These are phyloP conservation scores for Nigrograna mackinnonii DNA, from an alignment of 2,329 filamentous ascomycete species.

Conservation along the genomic window DNA sequence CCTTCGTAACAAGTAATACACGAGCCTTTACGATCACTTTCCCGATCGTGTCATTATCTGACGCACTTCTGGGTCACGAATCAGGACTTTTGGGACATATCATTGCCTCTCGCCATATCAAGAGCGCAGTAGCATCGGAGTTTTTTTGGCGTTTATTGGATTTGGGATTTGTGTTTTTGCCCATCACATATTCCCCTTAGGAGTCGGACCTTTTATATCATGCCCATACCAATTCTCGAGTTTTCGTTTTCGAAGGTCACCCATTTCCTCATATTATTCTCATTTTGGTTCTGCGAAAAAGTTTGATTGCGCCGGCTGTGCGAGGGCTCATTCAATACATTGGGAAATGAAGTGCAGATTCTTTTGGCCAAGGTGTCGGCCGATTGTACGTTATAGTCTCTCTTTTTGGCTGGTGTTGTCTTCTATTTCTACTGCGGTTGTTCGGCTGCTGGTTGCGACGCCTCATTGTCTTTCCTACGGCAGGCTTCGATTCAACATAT, in stretches of 20 bases:
- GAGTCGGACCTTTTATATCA: conserved; percentile 14
- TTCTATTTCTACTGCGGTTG: too few relatives aligned
- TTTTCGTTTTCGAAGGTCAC: conserved; percentile 5
- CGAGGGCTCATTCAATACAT: conserved; percentile 4
- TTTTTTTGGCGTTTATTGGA: conserved; percentile 29
- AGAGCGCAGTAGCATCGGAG: conserved; percentile 42
- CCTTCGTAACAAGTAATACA: conserved; percentile 35
- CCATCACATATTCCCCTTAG: conserved; percentile 20
- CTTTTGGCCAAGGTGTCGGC: not conserved
- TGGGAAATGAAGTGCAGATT: too few relatives aligned
- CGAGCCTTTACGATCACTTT: conserved; percentile 36
- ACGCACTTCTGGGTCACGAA: conserved; percentile 37
- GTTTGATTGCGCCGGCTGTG: conserved; percentile 3
- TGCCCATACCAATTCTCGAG: conserved; percentile 18
- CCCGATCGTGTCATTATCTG: conserved; percentile 30
- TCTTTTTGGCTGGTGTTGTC: conserved; percentile 1
- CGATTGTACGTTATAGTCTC: not conserved
- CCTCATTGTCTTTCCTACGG: too few relatives aligned
- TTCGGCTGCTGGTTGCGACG: too few relatives aligned
- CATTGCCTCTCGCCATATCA: conserved; percentile 38
- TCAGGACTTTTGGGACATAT: conserved; percentile 34
- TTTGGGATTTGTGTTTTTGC: not conserved
- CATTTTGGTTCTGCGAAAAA: conserved; percentile 13
- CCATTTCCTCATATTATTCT: conserved; percentile 9
- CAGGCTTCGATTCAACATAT: not conserved